Evolutionary conservation across 495 filamentous ascomycete genomes (phyloP), one percentile per base, ranked within the genome.

Genomic region (Penicillium pulvis): DNA sequence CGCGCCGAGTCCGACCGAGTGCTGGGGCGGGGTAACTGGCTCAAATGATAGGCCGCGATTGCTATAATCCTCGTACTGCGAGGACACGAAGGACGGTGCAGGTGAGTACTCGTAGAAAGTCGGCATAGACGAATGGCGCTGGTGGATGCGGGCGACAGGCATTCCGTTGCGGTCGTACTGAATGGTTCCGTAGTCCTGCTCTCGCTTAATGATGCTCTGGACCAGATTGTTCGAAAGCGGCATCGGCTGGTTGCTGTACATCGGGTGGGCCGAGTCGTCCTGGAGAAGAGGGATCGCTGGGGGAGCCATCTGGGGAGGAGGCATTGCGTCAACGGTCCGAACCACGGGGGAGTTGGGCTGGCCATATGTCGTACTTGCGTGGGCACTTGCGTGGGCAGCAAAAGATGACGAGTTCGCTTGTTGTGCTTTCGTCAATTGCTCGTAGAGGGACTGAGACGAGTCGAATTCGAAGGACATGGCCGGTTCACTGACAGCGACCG

Each of bases 401-500:
- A 97, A 97, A 26, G 93, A 95, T 24, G 93, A 97, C 35, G 92
- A 90, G 77, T 94, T 98, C 71, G 92, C 92, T 83, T 98, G 95
- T 78, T 98, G 95, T 33, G 93, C 92, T 80, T 98, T 98, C 66
- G 94, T 98, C 83, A 98, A 89, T 78, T 98, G 95, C 82, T 98
- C 94, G 76, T 96, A 98, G 55, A 98, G 85, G 62, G 94, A 97
- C 76, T 98, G 94, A 42, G 95, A 98, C 54, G 94, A 97, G 76
- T 98, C 94, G 75, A 97, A 98, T 76, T 98, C 92, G 75, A 98
- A 98, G 6, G 95, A 98, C 68, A 97, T 78, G 61, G 94, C 94
- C 24, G 94, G 94, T 77, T 98, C 94, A 81, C 85, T 93, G 67
- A 96, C 91, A 56, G 95, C 94, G 63, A 96, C 85, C 16, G 94